These are phyloP conservation scores for Acacia crassicarpa DNA, from an alignment of 306 rosid species.

Conservation along the genomic window DNA sequence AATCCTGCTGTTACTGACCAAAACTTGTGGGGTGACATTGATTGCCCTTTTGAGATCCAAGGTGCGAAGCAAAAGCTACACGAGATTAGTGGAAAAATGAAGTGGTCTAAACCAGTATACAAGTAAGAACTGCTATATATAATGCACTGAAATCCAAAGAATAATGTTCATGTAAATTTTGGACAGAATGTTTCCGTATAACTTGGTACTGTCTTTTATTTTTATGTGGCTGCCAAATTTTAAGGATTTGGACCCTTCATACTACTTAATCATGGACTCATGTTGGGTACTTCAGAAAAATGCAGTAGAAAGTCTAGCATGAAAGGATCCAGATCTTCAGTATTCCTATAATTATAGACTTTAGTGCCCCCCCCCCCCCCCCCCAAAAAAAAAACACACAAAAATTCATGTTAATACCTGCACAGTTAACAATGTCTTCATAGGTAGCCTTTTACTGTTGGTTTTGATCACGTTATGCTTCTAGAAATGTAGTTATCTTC, in stretches of 20 bases:
- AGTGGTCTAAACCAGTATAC: slow-evolving; percentile 64
- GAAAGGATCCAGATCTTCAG: background rate
- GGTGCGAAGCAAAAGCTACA: slow-evolving; percentile 58
- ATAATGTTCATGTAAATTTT: background rate
- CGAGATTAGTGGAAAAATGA: slow-evolving; percentile 55
- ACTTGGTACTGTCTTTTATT: background rate
- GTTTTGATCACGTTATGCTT: background rate
- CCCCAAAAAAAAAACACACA: too few relatives aligned
- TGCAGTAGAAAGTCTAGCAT: background rate
- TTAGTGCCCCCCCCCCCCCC: too few relatives aligned
- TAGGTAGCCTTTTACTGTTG: background rate
- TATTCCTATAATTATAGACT: background rate
- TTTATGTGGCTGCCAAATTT: slow-evolving; percentile 3
- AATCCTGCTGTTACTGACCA: slow-evolving; percentile 1
- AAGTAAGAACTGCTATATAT: slow-evolving; percentile 36
- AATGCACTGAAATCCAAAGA: background rate
- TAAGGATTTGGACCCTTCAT: background rate
- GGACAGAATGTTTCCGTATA: background rate
- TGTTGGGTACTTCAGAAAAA: background rate
- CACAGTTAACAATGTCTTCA: background rate
- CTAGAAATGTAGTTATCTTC: background rate
- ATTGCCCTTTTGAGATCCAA: slow-evolving; percentile 48
- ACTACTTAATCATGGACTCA: background rate
- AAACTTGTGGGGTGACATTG: background rate
- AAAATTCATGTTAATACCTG: background rate